Base-by-base conservation (phyloP, 106 monocot species). In the Hemerocallis citrina region DNA sequence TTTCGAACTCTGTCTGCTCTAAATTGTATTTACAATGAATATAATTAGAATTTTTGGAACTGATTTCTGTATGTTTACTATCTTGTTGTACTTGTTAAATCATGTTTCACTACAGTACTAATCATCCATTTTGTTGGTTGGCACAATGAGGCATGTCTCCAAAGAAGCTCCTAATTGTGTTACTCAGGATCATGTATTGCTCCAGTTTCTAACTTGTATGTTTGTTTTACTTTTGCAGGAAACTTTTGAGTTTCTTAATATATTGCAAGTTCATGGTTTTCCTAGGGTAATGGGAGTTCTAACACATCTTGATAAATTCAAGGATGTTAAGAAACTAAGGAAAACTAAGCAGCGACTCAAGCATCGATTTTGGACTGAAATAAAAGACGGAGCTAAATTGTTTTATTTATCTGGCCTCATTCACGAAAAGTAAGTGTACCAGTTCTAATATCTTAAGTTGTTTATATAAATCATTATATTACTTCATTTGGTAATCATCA, bases 201-300 rank as follows among this genome's bases (percentile, higher is more conserved):
- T n/a, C n/a, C n/a, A n/a, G n/a, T n/a, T n/a, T n/a, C n/a, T n/a
- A n/a, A n/a, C n/a, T n/a, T n/a, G n/a, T n/a, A n/a, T n/a, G n/a
- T n/a, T n/a, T 23, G 39, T 23, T 23, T 59, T 5, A 24, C 35
- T 38, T 60, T 70, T 81, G 46, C 82, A 98, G 98, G 98, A 91
- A 82, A 98, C 98, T 21, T 98, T 98, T 75, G 98, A 98, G 59
- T 98, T 98, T 81, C 88, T 98, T 28, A 98, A 98, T 38, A 85
- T 98, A 42, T 65, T 98, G 73, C 88, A 88, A 82, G 72, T 85
- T 10, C 98, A 98, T 66, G 98, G 98, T 33, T 89, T 98, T 61
- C 98, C 98, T 7, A 82, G 74, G 35, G 85, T 92, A 49, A 98
- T 98, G 84, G 98, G 98, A 66, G 98, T 98, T 7, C 92, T 98